Conservation (phyloP, 805 yeast species). For the Lipomyces mesembrius region DNA sequence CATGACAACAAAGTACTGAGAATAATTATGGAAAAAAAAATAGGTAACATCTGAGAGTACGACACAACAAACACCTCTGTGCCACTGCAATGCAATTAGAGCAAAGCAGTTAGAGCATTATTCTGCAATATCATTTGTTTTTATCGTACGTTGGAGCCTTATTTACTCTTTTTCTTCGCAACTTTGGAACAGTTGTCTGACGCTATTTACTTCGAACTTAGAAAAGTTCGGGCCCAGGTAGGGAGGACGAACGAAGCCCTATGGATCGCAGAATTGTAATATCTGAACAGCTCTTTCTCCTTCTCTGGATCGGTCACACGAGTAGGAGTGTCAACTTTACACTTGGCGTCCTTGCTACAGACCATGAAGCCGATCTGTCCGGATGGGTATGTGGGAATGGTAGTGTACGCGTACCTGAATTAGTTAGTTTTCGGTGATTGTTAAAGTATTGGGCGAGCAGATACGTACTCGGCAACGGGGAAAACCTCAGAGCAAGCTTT, state of each 20-base stretch:
- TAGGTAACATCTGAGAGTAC: too few species aligned
- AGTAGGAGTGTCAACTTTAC: slow-evolving; percentile 69
- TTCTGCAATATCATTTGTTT: neutral
- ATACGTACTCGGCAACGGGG: slow-evolving; percentile 71
- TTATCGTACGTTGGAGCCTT: neutral
- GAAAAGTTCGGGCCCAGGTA: slow-evolving; percentile 74
- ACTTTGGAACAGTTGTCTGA: neutral
- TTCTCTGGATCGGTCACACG: slow-evolving; percentile 66
- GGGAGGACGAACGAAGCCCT: slow-evolving; percentile 90
- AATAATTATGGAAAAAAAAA: neutral
- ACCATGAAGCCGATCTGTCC: slow-evolving; percentile 99
- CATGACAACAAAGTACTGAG: neutral
- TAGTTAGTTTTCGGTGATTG: neutral
- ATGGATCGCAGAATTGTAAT: slow-evolving; percentile 85
- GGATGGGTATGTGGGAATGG: slow-evolving; percentile 95
- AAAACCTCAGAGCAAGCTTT: slow-evolving; percentile 80
- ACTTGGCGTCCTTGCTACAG: slow-evolving; percentile 73
- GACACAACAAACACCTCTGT: neutral
- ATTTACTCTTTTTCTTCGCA: neutral
- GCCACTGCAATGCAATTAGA: neutral
- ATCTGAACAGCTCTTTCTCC: slow-evolving; percentile 69
- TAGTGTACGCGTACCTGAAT: slow-evolving; percentile 73
- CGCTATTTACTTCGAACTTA: slow-evolving; percentile 40
- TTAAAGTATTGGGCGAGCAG: neutral
- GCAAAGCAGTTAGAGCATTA: neutral